These are phyloP conservation scores for Coemansia sp. DNA, from an alignment of 192 early-diverging fungal species.

Conservation along the genomic window DNA sequence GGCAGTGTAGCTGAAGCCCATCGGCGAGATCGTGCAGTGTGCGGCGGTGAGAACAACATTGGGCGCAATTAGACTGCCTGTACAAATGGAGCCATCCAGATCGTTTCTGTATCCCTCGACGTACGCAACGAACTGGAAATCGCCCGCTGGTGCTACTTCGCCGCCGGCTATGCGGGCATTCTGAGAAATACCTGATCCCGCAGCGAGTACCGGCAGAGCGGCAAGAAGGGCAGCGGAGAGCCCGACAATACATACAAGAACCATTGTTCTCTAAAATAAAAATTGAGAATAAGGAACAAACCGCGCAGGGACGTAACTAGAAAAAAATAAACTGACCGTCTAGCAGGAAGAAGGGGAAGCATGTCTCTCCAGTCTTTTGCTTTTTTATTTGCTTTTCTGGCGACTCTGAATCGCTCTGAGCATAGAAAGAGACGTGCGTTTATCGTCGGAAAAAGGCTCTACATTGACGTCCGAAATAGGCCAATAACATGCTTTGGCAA, in stretches of 20 bases:
- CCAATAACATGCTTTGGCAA: too few species aligned
- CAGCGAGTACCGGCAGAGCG: not conserved
- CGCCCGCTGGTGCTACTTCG: slow-evolving; percentile 2
- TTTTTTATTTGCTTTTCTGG: too few species aligned
- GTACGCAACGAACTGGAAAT: slow-evolving; percentile 30
- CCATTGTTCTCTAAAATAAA: not conserved
- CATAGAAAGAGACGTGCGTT: not conserved
- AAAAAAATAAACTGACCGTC: not conserved
- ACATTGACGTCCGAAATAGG: too few species aligned
- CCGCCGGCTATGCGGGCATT: slow-evolving; percentile 40
- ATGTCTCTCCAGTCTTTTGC: too few species aligned
- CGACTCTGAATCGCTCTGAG: too few species aligned
- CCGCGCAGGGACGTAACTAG: not conserved
- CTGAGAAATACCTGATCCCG: not conserved
- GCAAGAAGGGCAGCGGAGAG: not conserved
- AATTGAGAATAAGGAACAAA: not conserved
- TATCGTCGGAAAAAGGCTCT: not conserved
- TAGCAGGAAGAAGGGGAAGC: too few species aligned
- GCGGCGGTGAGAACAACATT: slow-evolving; percentile 55
- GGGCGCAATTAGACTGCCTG: slow-evolving; percentile 42
- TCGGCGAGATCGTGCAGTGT: slow-evolving; percentile 27
- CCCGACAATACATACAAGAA: not conserved
- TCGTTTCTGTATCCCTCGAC: slow-evolving; percentile 11
- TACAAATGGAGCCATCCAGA: slow-evolving; percentile 21
- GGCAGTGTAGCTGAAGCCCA: not conserved